Conservation (phyloP, 208 protist genomes). For the Trypanosomatidae sp. region DNA sequence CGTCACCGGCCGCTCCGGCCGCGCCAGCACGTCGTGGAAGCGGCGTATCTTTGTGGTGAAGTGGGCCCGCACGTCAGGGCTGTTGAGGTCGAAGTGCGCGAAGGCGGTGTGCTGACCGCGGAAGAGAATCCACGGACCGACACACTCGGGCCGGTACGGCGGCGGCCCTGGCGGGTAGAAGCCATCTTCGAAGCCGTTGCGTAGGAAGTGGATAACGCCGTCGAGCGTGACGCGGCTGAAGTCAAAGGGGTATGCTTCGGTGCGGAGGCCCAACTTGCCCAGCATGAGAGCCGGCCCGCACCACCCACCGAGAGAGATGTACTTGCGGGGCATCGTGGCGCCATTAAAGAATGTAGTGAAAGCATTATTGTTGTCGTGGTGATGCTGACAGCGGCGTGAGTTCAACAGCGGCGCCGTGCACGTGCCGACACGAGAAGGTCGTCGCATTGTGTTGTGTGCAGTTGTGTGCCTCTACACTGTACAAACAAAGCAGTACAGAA, state of each 20-base stretch:
- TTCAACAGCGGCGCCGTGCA: no score
- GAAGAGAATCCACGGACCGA: slow-evolving; percentile 76
- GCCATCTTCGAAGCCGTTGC: slow-evolving; percentile 51
- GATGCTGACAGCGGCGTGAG: no score
- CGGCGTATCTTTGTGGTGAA: slow-evolving; percentile 58
- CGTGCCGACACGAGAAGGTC: no score
- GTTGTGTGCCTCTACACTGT: no score
- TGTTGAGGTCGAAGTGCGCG: slow-evolving; percentile 80
- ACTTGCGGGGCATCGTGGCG: slow-evolving; percentile 43
- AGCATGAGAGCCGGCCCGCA: slow-evolving; percentile 75
- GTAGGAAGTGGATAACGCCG: slow-evolving; percentile 64
- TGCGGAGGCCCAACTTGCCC: slow-evolving; percentile 70
- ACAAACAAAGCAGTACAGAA: no score
- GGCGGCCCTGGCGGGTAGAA: slow-evolving; percentile 69
- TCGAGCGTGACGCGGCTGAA: slow-evolving; percentile 76
- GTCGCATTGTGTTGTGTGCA: no score
- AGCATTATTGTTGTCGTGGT: no score
- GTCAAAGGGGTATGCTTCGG: slow-evolving; percentile 73
- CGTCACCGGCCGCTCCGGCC: slow-evolving; percentile 34
- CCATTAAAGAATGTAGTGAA: slow-evolving; percentile 28
- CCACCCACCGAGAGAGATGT: slow-evolving; percentile 77
- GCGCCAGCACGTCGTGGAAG: slow-evolving; percentile 45
- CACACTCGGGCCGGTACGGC: slow-evolving; percentile 74
- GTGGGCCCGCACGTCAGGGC: slow-evolving; percentile 40
- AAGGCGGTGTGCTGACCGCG: slow-evolving; percentile 79